Conservation (phyloP, 176 grass and related monocot genomes). For the Dendrocalamus sinicus region DNA sequence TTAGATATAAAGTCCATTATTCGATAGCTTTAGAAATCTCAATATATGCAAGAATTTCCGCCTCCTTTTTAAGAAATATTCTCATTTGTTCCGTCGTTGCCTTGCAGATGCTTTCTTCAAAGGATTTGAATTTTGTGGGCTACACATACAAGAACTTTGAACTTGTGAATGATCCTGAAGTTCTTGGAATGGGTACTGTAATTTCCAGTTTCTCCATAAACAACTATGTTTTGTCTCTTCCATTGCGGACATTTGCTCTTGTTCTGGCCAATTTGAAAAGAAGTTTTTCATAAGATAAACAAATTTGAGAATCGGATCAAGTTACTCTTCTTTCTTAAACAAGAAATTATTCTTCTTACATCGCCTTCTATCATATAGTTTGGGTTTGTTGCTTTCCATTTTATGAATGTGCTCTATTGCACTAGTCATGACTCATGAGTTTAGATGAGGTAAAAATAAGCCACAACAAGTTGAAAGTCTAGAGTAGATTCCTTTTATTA, state of each 20-base stretch:
- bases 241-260: background rate
- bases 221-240: background rate
- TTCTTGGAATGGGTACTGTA: constrained; percentile 77
- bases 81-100: background rate
- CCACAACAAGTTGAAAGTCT: background rate
- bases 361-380: background rate
- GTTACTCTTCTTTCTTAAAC: background rate
- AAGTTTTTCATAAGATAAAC: background rate
- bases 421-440: background rate
- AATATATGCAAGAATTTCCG: constrained; percentile 9
- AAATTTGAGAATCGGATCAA: background rate
- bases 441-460: background rate
- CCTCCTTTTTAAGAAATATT: background rate
- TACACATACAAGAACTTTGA: constrained; percentile 99
- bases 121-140: constrained; percentile 96
- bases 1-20: constrained; percentile 4
- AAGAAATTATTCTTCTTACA: background rate
- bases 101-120: constrained; percentile 96
- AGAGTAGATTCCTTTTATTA: background rate
- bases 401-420: background rate
- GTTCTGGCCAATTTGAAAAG: background rate
- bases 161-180: constrained; percentile 88
- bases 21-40: background rate
- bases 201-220: constrained; percentile 16
- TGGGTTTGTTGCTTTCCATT: background rate